Evolutionary conservation across 768 basidiomycete species (phyloP).

Genomic region (Leccinum disarticulatum): DNA sequence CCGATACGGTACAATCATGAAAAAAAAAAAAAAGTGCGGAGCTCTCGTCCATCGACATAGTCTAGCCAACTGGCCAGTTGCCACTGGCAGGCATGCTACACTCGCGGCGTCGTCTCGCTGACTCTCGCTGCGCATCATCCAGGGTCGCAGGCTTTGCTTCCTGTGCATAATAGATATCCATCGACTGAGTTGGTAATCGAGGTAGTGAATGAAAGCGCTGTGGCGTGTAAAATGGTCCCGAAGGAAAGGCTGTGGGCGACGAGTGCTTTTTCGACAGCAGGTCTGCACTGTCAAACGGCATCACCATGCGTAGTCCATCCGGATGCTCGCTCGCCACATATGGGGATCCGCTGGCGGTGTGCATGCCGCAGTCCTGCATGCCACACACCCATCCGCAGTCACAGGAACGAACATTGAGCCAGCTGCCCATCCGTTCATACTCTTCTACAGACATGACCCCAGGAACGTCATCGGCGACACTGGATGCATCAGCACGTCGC

Average conservation of each 20-base stretch:
- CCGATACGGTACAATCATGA: constrained; percentile 15
- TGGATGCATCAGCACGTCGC: constrained; percentile 33
- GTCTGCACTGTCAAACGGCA: constrained; percentile 27
- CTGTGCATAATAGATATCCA: constrained; percentile 18
- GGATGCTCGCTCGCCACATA: constrained; percentile 23
- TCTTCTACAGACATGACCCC: constrained; percentile 44
- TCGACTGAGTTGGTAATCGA: constrained; percentile 22
- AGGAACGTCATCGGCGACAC: constrained; percentile 26
- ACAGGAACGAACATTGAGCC: constrained; percentile 35
- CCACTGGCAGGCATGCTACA: constrained; percentile 38
- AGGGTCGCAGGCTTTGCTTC: constrained; percentile 12
- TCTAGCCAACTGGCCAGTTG: constrained; percentile 36
- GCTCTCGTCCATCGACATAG: constrained; percentile 2
- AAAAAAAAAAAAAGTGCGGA: neutral
- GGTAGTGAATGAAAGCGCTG: constrained; percentile 27
- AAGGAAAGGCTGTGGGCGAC: constrained; percentile 8
- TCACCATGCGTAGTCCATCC: constrained; percentile 22
- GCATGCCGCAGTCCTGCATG: constrained; percentile 30
- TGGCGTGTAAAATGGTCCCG: constrained; percentile 18
- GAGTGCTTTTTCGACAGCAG: constrained; percentile 5
- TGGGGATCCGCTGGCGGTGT: constrained; percentile 34
- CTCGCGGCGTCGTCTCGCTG: constrained; percentile 26
- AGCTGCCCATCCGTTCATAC: constrained; percentile 50
- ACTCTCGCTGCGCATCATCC: constrained; percentile 16
- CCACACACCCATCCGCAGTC: constrained; percentile 31